These are phyloP conservation scores for Homolaphlyctis polyrhiza DNA, from an alignment of 371 early-diverging fungal species.

Conservation along the genomic window DNA sequence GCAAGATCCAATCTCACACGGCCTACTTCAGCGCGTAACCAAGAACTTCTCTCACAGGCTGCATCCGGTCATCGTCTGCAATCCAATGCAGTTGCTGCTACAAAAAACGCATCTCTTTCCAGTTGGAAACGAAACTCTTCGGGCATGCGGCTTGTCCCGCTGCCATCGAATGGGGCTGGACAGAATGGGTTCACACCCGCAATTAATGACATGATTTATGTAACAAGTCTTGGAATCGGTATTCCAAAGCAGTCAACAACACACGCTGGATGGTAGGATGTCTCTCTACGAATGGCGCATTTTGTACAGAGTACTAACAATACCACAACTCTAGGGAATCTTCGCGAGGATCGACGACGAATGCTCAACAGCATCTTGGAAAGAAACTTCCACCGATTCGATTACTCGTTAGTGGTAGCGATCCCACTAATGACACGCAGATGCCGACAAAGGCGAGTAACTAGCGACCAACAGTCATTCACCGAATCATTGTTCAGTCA, in stretches of 20 bases:
- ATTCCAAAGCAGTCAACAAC: not conserved
- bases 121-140: not conserved
- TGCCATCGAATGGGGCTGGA: not conserved
- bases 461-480: too few species aligned
- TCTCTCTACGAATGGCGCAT: too few species aligned
- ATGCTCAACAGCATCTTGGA: constrained; percentile 4
- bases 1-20: not conserved
- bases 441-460: too few species aligned
- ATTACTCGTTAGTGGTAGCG: not conserved
- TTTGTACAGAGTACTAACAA: too few species aligned
- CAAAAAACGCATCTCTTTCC: not conserved
- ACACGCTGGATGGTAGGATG: constrained; percentile 1
- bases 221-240: not conserved
- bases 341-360: not conserved
- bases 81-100: too few species aligned
- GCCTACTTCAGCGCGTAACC: constrained; percentile 1
- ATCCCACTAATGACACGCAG: too few species aligned
- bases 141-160: constrained; percentile 1
- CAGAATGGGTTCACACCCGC: not conserved
- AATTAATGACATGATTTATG: constrained; percentile 5
- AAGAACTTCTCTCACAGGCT: not conserved
- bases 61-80: too few species aligned
- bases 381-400: constrained; percentile 5
- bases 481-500: too few species aligned
- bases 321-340: too few species aligned